Percentiles rank a stretch among this genome's conserved stretches.
Conservation (phyloP, 352 stramenopile species). For the Discostella stelligera region DNA sequence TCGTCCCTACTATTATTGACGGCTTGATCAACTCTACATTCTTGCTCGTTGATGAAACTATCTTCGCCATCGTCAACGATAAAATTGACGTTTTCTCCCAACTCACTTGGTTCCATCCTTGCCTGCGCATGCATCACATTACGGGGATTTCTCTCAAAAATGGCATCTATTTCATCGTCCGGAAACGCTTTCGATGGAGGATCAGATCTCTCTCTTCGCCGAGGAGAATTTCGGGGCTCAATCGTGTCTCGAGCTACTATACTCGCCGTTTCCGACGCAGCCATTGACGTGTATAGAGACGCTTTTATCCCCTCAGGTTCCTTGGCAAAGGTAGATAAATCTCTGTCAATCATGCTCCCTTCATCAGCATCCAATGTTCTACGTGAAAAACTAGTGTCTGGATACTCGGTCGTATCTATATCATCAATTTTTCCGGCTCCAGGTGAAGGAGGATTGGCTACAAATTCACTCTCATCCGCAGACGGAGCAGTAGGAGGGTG, state of each 20-base stretch:
- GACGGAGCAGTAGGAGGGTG: background rate
- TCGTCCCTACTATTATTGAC: background rate
- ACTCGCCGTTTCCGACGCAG: slow-evolving; percentile 1
- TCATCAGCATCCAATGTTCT: slow-evolving; percentile 24
- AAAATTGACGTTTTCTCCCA: slow-evolving; percentile 28
- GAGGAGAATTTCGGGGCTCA: slow-evolving; percentile 8
- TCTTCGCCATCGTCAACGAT: slow-evolving; percentile 46
- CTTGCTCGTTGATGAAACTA: slow-evolving; percentile 21
- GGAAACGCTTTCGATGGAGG: slow-evolving; percentile 22
- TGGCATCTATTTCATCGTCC: slow-evolving; percentile 30
- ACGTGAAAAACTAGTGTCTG: slow-evolving; percentile 12
- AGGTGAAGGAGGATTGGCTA: slow-evolving; percentile 4
- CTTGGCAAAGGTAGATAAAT: slow-evolving; percentile 2
- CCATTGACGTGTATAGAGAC: slow-evolving; percentile 22
- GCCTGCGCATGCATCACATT: slow-evolving; percentile 5
- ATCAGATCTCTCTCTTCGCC: slow-evolving; percentile 13
- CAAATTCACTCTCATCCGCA: slow-evolving; percentile 12
- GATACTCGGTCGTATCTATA: slow-evolving; percentile 26
- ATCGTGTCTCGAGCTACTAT: background rate
- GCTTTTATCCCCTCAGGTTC: slow-evolving; percentile 35
- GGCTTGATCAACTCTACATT: background rate
- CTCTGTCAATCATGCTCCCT: slow-evolving; percentile 8
- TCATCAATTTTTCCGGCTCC: slow-evolving; percentile 12
- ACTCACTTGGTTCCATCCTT: slow-evolving; percentile 13
- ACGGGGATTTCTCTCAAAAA: slow-evolving; percentile 17